Base-by-base conservation (phyloP, 345 rosid species). In the Camelina neglecta region DNA sequence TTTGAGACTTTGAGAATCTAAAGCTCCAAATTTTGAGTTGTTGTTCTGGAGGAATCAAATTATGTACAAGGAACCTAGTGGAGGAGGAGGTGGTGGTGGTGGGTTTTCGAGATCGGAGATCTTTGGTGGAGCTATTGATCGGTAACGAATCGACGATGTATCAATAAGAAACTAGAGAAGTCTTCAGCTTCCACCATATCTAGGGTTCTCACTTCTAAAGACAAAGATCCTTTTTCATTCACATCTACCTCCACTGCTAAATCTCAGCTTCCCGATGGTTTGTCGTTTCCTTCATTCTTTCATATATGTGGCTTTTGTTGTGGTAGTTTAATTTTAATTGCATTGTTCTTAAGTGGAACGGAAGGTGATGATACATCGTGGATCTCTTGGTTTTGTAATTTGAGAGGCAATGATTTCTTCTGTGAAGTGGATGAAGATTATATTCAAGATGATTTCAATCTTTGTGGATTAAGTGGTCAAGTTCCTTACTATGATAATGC, bases 371-470 rank as follows among this genome's bases (percentile, higher is more conserved):
- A 92, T 68, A 92, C 97, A 18, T 90, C 97, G 20, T 95, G 99
- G 99, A 92, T 95, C 81, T 89, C 99, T 12, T 95, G 99, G 99
- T 95, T 95, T 80, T 92, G 99, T 87, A 95, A 89, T 79, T 83
- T 95, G 83, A 76, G 97, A 49, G 97, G 99, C 42, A 95, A 95
- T 84, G 97, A 92, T 71, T 92, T 94, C 74, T 94, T 90, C 75
- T 94, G 98, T 79, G 98, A 94, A 83, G 93, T 94, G 16, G 97
- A 95, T 83, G 99, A 95, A 41, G 97, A 95, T 12, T 95, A 92
- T 82, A 92, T 95, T 55, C 99, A 95, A 78, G 99, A 95, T 83
- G 99, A 95, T 77, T 95, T 95, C 54, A 95, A 95, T 82, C 99
- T 95, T 48, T 95, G 97, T 77, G 99, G 99, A 45, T 79, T 95